Evolutionary conservation across 2,329 filamentous ascomycete genomes (phyloP).

Genomic region (Colletotrichum gigasporum): DNA sequence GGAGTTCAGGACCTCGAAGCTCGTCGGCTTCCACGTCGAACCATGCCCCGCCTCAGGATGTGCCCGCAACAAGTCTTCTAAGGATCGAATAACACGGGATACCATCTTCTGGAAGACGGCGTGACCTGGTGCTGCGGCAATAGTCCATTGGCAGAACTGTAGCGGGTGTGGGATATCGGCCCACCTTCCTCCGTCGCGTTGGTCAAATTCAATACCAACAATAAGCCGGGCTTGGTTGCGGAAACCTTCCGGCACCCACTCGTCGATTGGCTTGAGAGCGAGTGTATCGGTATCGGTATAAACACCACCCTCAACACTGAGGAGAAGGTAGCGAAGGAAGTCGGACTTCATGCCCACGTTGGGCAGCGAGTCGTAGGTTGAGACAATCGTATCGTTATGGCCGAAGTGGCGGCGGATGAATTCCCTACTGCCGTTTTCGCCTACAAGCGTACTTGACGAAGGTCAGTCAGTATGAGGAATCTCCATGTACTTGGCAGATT

Average conservation of each 20-base stretch:
- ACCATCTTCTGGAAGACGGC: conserved; percentile 40
- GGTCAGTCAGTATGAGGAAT: neutral
- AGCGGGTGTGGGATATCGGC: conserved; percentile 40
- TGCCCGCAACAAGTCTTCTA: conserved; percentile 27
- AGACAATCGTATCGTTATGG: conserved; percentile 29
- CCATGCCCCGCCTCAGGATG: no score
- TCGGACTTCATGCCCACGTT: conserved; percentile 43
- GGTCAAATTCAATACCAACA: conserved; percentile 44
- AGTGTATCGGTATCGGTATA: conserved; percentile 70
- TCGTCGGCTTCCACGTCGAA: conserved; percentile 34
- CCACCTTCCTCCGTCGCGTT: conserved; percentile 37
- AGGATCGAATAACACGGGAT: conserved; percentile 34
- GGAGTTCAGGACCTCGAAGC: conserved; percentile 42
- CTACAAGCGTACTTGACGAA: conserved; percentile 36
- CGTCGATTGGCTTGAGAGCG: conserved; percentile 60
- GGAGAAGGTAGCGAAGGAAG: conserved; percentile 40
- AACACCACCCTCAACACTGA: conserved; percentile 46
- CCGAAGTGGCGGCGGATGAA: conserved; percentile 34
- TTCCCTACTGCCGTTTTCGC: conserved; percentile 35
- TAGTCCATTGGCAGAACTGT: conserved; percentile 48
- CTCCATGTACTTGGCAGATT: no score
- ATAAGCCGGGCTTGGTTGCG: conserved; percentile 36
- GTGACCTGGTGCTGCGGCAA: conserved; percentile 43
- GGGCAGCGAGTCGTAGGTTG: conserved; percentile 34
- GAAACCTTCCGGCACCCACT: conserved; percentile 36